Percentiles rank a stretch among this genome's conserved stretches.
Evolutionary conservation across 2,329 filamentous ascomycete species (phyloP).

Genomic region (Pseudogymnoascus sp.): DNA sequence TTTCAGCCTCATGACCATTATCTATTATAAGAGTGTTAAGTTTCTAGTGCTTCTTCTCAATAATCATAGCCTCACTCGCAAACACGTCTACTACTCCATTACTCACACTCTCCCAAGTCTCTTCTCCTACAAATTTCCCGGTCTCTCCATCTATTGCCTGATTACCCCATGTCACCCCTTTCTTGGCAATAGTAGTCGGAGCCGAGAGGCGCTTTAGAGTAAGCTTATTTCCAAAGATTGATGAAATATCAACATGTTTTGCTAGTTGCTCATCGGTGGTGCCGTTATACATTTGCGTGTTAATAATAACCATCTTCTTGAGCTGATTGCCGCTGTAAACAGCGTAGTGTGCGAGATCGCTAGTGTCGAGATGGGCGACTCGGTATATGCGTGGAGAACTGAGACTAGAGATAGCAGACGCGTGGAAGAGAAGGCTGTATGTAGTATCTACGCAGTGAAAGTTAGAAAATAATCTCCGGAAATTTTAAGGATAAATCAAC

Average conservation of each 20-base stretch:
- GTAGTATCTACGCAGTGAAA: neutral
- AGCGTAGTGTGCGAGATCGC: neutral
- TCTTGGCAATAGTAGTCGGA: neutral
- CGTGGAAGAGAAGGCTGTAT: neutral
- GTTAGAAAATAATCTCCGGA: neutral
- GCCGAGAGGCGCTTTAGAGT: neutral
- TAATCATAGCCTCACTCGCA: neutral
- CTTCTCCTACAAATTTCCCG: neutral
- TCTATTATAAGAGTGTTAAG: neutral
- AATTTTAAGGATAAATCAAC: neutral
- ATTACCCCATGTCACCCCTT: neutral
- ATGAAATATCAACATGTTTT: neutral
- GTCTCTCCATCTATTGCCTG: neutral
- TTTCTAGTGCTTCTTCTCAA: conserved; percentile 15
- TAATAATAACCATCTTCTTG: neutral
- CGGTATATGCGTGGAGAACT: neutral
- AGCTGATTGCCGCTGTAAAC: neutral
- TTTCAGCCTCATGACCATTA: neutral
- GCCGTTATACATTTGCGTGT: neutral
- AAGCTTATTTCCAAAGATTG: neutral
- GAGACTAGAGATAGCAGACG: neutral
- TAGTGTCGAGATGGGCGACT: neutral
- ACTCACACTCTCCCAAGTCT: neutral
- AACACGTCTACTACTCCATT: neutral
- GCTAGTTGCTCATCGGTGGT: neutral